Evolutionary conservation across 2,329 filamentous ascomycete genomes (phyloP).

Genomic region (Fusarium scirpi): DNA sequence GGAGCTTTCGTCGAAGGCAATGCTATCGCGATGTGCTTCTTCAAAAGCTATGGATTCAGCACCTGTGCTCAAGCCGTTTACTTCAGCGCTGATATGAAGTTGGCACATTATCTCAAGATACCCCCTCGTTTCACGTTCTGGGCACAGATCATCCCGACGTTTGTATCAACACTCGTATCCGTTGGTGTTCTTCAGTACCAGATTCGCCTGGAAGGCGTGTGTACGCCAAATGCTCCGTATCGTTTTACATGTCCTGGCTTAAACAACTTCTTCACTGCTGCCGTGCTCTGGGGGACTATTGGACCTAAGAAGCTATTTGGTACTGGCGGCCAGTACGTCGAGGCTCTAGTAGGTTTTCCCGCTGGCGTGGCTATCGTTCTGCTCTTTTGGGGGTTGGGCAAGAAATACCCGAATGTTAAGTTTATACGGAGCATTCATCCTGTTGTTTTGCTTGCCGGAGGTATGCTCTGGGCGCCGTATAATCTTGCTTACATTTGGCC

Average conservation of each 20-base stretch:
- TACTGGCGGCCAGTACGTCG: conserved; percentile 51
- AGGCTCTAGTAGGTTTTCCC: conserved; percentile 55
- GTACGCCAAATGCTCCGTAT: conserved; percentile 52
- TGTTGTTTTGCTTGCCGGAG: conserved; percentile 57
- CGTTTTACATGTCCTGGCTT: conserved; percentile 54
- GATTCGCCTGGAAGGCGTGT: conserved; percentile 53
- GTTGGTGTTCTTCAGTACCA: conserved; percentile 55
- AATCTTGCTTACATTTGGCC: conserved; percentile 61
- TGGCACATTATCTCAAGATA: conserved; percentile 61
- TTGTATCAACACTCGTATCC: conserved; percentile 52
- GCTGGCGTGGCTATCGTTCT: conserved; percentile 54
- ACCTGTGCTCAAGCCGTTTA: conserved; percentile 52
- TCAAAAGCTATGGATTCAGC: conserved; percentile 58
- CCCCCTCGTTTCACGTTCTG: conserved; percentile 53
- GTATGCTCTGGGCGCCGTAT: conserved; percentile 57
- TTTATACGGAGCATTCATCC: conserved; percentile 57
- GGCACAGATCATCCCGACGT: conserved; percentile 52
- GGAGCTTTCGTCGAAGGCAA: conserved; percentile 58
- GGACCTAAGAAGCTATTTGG: conserved; percentile 55
- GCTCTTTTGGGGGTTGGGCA: conserved; percentile 53
- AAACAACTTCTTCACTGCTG: conserved; percentile 56
- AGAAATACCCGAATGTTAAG: conserved; percentile 48
- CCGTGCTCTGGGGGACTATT: conserved; percentile 58
- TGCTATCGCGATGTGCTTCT: conserved; percentile 61
- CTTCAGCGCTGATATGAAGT: conserved; percentile 53